Conservation (phyloP, 768 basidiomycete genomes). For the Brasilioporus rufonigricans region DNA sequence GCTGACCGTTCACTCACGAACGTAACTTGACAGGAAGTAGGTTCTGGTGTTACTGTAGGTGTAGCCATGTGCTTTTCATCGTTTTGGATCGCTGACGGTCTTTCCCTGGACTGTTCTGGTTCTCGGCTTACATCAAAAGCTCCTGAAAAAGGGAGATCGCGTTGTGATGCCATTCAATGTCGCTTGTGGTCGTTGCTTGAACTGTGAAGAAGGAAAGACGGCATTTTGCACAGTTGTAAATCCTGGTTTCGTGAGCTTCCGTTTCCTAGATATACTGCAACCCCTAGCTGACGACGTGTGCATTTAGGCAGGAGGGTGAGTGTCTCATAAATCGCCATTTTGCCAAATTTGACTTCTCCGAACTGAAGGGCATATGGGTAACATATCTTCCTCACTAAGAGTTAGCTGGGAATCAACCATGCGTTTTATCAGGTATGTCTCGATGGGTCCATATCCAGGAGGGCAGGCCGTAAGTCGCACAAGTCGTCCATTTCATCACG, state of each 20-base stretch:
- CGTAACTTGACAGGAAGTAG: background rate
- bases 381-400: conserved; percentile 15
- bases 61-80: background rate
- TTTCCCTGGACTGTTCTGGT: conserved; percentile 22
- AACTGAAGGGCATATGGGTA: too few relatives aligned
- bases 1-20: too few relatives aligned
- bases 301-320: too few relatives aligned
- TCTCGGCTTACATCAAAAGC: conserved; percentile 8
- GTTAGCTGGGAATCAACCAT: background rate
- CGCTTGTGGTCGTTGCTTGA: conserved; percentile 54
- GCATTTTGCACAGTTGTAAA: conserved; percentile 55
- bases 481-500: too few relatives aligned
- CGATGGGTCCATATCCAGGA: background rate
- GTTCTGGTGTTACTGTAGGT: conserved; percentile 3
- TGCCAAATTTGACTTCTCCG: too few relatives aligned
- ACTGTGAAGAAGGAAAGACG: conserved; percentile 52
- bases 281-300: too few relatives aligned
- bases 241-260: too few relatives aligned
- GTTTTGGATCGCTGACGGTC: background rate
- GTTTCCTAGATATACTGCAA: too few relatives aligned
- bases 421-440: background rate
- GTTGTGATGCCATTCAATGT: conserved; percentile 65
- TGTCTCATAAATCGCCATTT: too few relatives aligned
- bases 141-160: conserved; percentile 52
- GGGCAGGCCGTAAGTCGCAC: too few relatives aligned